Evolutionary conservation across 495 filamentous ascomycete species (phyloP).

Genomic region (Articulospora tetracladia): DNA sequence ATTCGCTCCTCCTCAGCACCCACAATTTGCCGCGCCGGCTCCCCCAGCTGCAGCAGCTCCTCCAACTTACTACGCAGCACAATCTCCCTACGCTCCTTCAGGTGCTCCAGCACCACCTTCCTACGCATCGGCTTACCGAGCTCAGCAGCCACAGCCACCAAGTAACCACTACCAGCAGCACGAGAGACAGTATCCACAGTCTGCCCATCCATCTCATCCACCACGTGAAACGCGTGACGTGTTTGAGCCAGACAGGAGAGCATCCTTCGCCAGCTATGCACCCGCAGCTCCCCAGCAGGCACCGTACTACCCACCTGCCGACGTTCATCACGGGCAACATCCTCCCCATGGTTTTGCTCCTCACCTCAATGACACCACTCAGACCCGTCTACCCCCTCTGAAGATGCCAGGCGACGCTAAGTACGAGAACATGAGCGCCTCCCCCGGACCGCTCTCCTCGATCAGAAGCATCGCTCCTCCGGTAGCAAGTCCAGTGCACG

Average conservation of each 20-base stretch:
- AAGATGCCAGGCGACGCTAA: neutral
- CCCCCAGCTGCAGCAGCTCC: neutral
- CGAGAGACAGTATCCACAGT: constrained; percentile 15
- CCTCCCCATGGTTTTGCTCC: neutral
- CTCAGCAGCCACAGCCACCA: constrained; percentile 6
- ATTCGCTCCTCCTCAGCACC: neutral
- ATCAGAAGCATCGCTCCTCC: constrained; percentile 7
- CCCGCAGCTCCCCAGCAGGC: constrained; percentile 6
- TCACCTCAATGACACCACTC: neutral
- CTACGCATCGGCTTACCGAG: neutral
- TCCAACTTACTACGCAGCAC: neutral
- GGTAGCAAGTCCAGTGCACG: constrained; percentile 14
- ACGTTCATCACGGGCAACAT: neutral
- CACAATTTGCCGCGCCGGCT: neutral
- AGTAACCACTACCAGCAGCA: constrained; percentile 2
- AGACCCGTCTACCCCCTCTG: neutral
- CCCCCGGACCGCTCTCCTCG: constrained; percentile 14
- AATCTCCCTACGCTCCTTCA: neutral
- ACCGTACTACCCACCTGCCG: neutral
- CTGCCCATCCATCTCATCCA: constrained; percentile 11
- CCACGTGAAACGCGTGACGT: constrained; percentile 12
- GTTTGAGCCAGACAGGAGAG: neutral
- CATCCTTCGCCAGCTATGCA: neutral
- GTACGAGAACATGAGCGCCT: neutral
- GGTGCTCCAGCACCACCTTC: neutral